Conservation (phyloP, 2,329 filamentous ascomycete genomes). For the Fusarium continuum region DNA sequence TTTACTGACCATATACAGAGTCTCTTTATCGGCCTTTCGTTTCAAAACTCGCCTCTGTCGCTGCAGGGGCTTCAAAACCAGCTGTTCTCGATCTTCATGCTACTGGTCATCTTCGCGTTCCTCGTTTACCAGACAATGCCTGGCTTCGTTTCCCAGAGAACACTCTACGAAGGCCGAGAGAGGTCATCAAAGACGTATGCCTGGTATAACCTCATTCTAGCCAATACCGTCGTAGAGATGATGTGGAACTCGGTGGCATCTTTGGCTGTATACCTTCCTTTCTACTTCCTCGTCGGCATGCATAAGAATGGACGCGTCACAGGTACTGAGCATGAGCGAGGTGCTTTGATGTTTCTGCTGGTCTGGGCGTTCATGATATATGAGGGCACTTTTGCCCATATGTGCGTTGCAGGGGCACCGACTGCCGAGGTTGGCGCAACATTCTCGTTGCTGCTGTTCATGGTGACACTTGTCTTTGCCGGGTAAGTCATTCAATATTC, state of each 20-base stretch:
- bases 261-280: constrained; percentile 1
- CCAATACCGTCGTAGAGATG: constrained; percentile 84
- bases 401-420: constrained; percentile 70
- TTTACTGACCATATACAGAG: constrained; percentile 52
- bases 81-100: constrained; percentile 84
- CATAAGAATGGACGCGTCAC: constrained; percentile 70
- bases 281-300: constrained; percentile 73
- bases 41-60: constrained; percentile 73
- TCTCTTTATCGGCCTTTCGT: constrained; percentile 83
- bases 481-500: constrained; percentile 18
- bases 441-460: constrained; percentile 53
- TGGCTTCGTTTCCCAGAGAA: constrained; percentile 81
- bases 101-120: constrained; percentile 81
- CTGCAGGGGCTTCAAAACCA: constrained; percentile 77
- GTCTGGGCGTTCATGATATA: constrained; percentile 71
- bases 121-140: constrained; percentile 83
- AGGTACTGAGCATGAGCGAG: constrained; percentile 63
- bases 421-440: constrained; percentile 49
- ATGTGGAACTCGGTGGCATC: constrained; percentile 72
- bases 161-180: constrained; percentile 84
- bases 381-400: constrained; percentile 70
- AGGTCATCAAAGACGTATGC: constrained; percentile 83
- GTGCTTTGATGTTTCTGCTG: constrained; percentile 68
- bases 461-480: constrained; percentile 35
- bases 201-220: constrained; percentile 84